Evolutionary conservation across 2,329 filamentous ascomycete species (phyloP).

Genomic region (Neofusicoccum umdonicola): DNA sequence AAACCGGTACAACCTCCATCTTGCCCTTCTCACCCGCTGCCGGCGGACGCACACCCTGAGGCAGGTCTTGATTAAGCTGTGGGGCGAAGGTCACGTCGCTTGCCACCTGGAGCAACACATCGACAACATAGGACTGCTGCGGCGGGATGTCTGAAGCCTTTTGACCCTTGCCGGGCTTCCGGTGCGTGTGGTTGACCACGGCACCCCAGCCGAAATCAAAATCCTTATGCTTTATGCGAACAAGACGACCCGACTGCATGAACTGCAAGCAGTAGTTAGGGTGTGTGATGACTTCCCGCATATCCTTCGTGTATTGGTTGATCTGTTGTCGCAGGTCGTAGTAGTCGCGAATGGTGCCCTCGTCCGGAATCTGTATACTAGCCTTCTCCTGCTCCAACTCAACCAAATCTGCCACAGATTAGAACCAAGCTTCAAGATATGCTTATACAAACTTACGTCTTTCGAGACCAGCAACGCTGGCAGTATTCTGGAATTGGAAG

Average conservation of each 20-base stretch:
- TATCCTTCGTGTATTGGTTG: slow-evolving; percentile 79
- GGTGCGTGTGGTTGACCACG: slow-evolving; percentile 69
- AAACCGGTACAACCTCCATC: slow-evolving; percentile 80
- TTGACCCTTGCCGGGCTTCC: slow-evolving; percentile 64
- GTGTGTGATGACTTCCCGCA: slow-evolving; percentile 88
- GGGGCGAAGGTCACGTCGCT: slow-evolving; percentile 53
- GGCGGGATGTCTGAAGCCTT: slow-evolving; percentile 65
- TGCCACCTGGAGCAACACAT: slow-evolving; percentile 70
- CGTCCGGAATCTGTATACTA: slow-evolving; percentile 75
- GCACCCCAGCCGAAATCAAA: slow-evolving; percentile 94
- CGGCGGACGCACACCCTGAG: slow-evolving; percentile 60
- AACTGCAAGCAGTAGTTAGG: slow-evolving; percentile 83
- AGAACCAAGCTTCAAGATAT: not conserved
- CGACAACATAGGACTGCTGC: slow-evolving; percentile 77
- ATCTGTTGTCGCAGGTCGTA: slow-evolving; percentile 86
- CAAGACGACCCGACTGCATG: slow-evolving; percentile 80
- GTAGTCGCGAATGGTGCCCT: slow-evolving; percentile 88
- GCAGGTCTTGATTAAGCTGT: slow-evolving; percentile 64
- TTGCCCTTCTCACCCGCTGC: slow-evolving; percentile 63
- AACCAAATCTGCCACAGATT: slow-evolving; percentile 60
- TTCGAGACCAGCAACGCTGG: slow-evolving; percentile 79
- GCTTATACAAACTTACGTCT: slow-evolving; percentile 47
- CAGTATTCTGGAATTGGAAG: slow-evolving; percentile 95
- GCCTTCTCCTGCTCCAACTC: slow-evolving; percentile 74
- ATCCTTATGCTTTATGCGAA: slow-evolving; percentile 77